Base-by-base conservation (phyloP, 352 stramenopile genomes). In the Pythium phragmitis region DNA sequence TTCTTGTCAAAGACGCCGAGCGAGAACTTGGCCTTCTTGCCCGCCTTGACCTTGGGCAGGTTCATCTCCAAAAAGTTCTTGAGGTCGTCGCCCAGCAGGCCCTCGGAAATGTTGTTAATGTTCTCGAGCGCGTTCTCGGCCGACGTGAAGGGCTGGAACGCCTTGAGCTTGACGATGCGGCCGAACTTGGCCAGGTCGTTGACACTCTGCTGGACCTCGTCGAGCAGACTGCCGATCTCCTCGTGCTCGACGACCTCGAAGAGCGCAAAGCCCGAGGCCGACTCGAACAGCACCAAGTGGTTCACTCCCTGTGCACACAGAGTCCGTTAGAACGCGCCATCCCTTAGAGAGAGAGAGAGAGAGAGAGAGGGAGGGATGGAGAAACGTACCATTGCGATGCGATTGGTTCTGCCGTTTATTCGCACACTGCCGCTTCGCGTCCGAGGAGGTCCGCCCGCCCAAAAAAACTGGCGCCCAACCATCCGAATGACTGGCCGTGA, bases 61-160 rank as follows among this genome's bases (percentile, higher is more conserved):
- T 99, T 99, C 88, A 99, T 98, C 76, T 99, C 97, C 54, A 99
- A 87, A 82, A 99, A 99, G 74, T 98, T 96, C 72, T 98, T 96
- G 46, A 99, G 88, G 71, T 97, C 91, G 34, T 98, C 88, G 56
- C 88, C 85, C 42, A 98, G 57, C 33, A 98, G 73, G 37, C 97
- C 90, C 76, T 99, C 96, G 60, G 92, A 98, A 41, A 99, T 82
- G 63, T 97, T 98, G 79, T 99, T 99, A 63, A 99, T 99, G 88
- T 99, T 99, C 74, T 99, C 96, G 6, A 99, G 85, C 12, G 98
- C 98, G 65, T 99, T 98, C 77, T 99, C 96, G 0, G 98, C 98
- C 34, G 93, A 98, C 66, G 96, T 98, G 82, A 99, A 99, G 13
- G 98, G 97, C 73, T 98, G 87, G 75, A 99, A 99, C 17, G 96